Base-by-base conservation (phyloP, 441 rosid genomes). In the Adansonia gregorii region DNA sequence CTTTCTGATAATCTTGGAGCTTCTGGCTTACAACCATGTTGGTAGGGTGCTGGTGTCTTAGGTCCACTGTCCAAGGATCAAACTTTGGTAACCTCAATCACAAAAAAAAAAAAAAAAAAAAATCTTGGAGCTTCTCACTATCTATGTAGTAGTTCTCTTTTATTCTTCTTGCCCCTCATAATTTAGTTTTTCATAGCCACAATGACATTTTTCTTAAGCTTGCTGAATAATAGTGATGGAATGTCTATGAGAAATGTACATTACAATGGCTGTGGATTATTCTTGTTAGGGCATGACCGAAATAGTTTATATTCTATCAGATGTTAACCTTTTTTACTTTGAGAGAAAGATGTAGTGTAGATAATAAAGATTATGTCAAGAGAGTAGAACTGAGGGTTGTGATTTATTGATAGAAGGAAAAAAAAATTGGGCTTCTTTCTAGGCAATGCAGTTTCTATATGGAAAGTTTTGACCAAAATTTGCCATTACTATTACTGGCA, bases 81-180 rank as follows among this genome's bases (percentile, higher is more conserved):
- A 35, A 35, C 39, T 35, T 35, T 35, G 39, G 39, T 35, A 35
- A 35, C 39, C 39, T 35, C 39, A 35, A 35, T 35, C 39, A 35
- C 39, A 35, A 35, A 27, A 2, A 35, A 35, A 35, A 35, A 35
- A 35, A 31, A 31, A 31, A 35, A 35, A 35, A 35, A 35, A 35
- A 17, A 27, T 9, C 46, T 66, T 41, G 43, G 70, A 45, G 58
- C 41, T 11, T 24, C 9, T 52, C 20, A 14, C 8, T 51, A 17
- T 19, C 14, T 71, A 43, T 31, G 45, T 17, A 14, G 35, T 46
- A 2, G 41, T 48, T 48, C n/a, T 20, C 39, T 68, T 20, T 48
- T 55, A 31, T 52, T 52, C 56, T 51, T 72, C 65, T 72, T 35
- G 63, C 8, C 43, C 58, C 66, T 39, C 61, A 48, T 54, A 71